Conservation (phyloP, 176 grass and related monocot genomes). For the Raddia guianensis region DNA sequence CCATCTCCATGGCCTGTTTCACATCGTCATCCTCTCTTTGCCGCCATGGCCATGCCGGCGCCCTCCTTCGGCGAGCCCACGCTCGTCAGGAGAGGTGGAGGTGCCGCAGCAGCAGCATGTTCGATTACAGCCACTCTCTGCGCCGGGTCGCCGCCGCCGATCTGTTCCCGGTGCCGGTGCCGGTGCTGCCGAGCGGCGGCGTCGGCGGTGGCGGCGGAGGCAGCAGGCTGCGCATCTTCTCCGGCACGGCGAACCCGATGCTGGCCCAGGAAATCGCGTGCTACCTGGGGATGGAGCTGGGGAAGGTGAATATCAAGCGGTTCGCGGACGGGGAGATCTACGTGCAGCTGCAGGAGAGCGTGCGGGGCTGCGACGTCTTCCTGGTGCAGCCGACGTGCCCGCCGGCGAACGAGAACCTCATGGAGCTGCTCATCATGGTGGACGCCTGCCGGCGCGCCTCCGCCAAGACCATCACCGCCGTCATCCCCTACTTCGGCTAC, state of each 20-base stretch:
- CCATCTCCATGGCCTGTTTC: background rate
- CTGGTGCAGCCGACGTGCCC: constrained; percentile 59
- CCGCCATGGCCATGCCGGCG: background rate
- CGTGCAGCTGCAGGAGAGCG: constrained; percentile 62
- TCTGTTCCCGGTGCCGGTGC: too few relatives aligned
- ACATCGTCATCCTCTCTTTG: background rate
- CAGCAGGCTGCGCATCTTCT: too few relatives aligned
- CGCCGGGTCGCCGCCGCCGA: too few relatives aligned
- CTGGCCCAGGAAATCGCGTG: constrained; percentile 34
- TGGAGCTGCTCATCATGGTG: constrained; percentile 62
- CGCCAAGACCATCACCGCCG: constrained; percentile 52
- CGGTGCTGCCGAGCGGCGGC: too few relatives aligned
- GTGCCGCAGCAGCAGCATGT: background rate
- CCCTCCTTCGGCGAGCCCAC: background rate
- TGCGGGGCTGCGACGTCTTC: constrained; percentile 66
- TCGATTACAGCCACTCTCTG: too few relatives aligned
- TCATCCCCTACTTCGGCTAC: constrained; percentile 68
- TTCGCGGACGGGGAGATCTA: constrained; percentile 64
- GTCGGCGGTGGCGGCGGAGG: too few relatives aligned
- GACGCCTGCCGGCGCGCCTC: constrained; percentile 64
- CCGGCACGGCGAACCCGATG: too few relatives aligned
- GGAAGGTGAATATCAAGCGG: constrained; percentile 56
- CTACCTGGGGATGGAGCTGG: constrained; percentile 58
- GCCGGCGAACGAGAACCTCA: constrained; percentile 57
- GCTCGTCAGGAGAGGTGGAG: background rate